Base-by-base conservation (phyloP, 805 yeast genomes). In the Candida ortonii region DNA sequence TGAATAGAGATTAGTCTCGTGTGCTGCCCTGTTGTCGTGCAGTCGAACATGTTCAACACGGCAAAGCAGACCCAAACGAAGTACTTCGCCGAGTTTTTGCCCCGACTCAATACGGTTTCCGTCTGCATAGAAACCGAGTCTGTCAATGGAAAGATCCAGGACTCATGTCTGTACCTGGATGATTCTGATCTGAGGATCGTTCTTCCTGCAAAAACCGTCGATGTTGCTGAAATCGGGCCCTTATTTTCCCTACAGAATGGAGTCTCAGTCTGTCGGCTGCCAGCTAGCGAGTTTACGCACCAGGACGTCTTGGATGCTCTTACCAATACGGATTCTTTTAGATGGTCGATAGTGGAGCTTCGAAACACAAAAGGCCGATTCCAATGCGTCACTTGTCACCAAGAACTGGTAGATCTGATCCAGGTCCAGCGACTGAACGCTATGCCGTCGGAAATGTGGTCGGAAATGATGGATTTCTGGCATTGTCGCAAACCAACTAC, bases 381-480 rank as follows among this genome's bases (percentile, higher is more conserved):
- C n/a, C 18, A 22, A 6, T 57, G 62, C 29, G 7, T 2, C 2
- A 15, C 30, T 2, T 58, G 62, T 30, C 5, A 24, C 6, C 6
- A 6, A 2, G 11, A 13, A 5, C 9, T 57, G 3, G 42, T 65
- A 60, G 27, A 39, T 18, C 10, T 76, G 70, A n/a, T 25, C 0
- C 30, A 53, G 1, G 52, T 67, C 12, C 15, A 28, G 3, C 57
- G 52, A 10, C 60, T 77, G 28, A 51, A 61, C 34, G 84, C 84
- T 23, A 74, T 90, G 79, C 98, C 98, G 0, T 83, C 95, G 1
- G 97, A 88, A 52, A 66, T 76, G 30, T 90, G 98, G 98, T 77
- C 82, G 10, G 98, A 90, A 55, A 64, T 93, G 72, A 83, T 90
- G 95, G 97, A 90, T 38, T 84, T 83, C 46, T 90, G 98, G 98